Percentiles rank a stretch among this genome's conserved stretches.
phyloP scores from a whole-genome alignment of 768 basidiomycete genomes.

The Amanita exitialis region DNA sequence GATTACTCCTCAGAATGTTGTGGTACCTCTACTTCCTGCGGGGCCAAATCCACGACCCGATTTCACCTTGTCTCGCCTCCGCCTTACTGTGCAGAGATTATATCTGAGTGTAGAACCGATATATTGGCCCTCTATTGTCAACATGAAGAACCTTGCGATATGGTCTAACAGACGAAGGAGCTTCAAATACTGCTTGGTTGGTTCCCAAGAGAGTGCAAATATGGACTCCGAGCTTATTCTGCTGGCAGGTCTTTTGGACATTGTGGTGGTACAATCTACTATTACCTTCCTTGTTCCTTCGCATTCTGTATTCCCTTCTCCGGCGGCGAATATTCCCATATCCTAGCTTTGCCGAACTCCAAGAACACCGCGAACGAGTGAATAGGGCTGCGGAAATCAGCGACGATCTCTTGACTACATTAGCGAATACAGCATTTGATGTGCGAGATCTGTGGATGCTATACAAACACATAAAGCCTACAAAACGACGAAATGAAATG shows the following conservation, averaged over 20 bases:
- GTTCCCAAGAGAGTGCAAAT: slow-evolving; percentile 13
- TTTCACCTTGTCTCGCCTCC: slow-evolving; percentile 46
- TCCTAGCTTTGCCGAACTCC: slow-evolving; percentile 44
- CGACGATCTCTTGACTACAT: slow-evolving; percentile 32
- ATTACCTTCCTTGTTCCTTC: slow-evolving; percentile 37
- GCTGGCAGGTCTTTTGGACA: slow-evolving; percentile 45
- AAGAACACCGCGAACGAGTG: slow-evolving; percentile 38
- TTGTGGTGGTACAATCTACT: slow-evolving; percentile 54
- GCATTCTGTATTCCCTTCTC: slow-evolving; percentile 37
- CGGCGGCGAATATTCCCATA: slow-evolving; percentile 41
- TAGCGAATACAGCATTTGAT: slow-evolving; percentile 37
- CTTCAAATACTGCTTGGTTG: slow-evolving; percentile 37
- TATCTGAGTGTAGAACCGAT: slow-evolving; percentile 42
- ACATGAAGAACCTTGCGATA: slow-evolving; percentile 33
- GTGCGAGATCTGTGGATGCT: slow-evolving; percentile 45
- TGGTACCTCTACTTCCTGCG: slow-evolving; percentile 35
- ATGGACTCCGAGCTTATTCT: neutral
- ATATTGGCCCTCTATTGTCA: slow-evolving; percentile 34
- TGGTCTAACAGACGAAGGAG: slow-evolving; percentile 47
- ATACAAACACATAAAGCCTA: slow-evolving; percentile 25
- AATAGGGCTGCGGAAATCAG: slow-evolving; percentile 42
- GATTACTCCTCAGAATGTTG: slow-evolving; percentile 15
- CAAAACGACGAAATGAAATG: slow-evolving; percentile 19
- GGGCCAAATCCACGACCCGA: slow-evolving; percentile 23
- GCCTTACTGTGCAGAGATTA: slow-evolving; percentile 40